phyloP scores from a whole-genome alignment of 371 early-diverging fungal genomes.

The Thermomucor indicae-seudaticae region DNA sequence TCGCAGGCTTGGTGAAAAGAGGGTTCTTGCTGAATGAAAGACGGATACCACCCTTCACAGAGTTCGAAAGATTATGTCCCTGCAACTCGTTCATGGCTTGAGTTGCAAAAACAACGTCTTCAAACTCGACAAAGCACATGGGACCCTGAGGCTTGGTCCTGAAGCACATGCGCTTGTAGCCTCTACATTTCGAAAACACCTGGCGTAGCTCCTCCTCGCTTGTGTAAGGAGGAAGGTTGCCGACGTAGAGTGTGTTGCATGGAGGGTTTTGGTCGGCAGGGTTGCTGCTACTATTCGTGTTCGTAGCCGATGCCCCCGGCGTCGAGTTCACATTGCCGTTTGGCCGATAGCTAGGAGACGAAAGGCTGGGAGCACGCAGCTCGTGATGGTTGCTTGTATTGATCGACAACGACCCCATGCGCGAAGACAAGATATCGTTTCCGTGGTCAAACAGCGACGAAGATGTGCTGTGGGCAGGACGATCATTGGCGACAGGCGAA shows the following conservation, averaged over 20 bases:
- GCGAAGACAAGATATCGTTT: constrained; percentile 6
- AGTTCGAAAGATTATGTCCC: constrained; percentile 77
- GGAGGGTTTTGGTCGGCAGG: constrained; percentile 86
- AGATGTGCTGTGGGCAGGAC: constrained; percentile 3
- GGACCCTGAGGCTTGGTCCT: constrained; percentile 82
- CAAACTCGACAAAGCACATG: constrained; percentile 96
- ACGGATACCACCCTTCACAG: constrained; percentile 90
- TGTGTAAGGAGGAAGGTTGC: constrained; percentile 84
- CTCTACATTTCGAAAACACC: constrained; percentile 72
- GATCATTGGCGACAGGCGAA: constrained; percentile 32
- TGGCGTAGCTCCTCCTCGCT: constrained; percentile 84
- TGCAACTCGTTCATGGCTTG: constrained; percentile 82
- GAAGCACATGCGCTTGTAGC: constrained; percentile 89
- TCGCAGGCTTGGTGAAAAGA: constrained; percentile 55
- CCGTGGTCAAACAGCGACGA: constrained; percentile 1
- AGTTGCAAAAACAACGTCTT: constrained; percentile 83
- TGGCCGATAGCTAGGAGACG: constrained; percentile 13
- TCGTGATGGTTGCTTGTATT: constrained; percentile 1
- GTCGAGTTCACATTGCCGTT: constrained; percentile 3
- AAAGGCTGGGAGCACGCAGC: constrained; percentile 9
- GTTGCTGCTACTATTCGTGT: constrained; percentile 8
- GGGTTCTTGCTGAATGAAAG: constrained; percentile 96
- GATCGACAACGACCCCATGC: constrained; percentile 11
- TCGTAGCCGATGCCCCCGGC: too few species aligned
- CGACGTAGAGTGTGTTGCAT: constrained; percentile 95